Base-by-base conservation (phyloP, 2,329 filamentous ascomycete species). In the Zymoseptoria crescenta region DNA sequence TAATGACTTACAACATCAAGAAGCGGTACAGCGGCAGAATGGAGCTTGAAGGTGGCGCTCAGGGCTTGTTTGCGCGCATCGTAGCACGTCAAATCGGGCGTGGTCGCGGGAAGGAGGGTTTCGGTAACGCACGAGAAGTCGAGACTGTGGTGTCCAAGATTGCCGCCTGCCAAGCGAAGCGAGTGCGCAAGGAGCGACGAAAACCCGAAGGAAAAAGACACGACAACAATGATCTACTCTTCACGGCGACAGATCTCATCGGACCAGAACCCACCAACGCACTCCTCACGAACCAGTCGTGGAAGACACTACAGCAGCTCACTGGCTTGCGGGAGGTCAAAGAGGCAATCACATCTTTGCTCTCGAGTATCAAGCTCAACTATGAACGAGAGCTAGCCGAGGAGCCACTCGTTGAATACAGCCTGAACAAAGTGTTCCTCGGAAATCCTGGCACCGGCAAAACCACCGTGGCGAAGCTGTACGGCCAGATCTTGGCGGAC, bases 391-490 rank as follows among this genome's bases (percentile, higher is more conserved):
- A 91, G 66, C 72, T 91, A 0, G 65, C 75, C 0, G 87, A 90
- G 64, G 74, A 86, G 67, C 78, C 80, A 0, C 69, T 79, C 0
- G 74, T 91, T 0, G 74, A 85, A 56, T 84, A 83, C 55, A 83
- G 80, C 0, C 75, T 91, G 0, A 91, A 91, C 69, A 77, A 80
- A 7, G 82, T 90, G 1, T 89, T 92, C 57, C 68, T 91, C 0
- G 88, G 88, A 0, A 81, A 55, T n/a, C 88, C 89, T 0, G 88
- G 89, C 0, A 92, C 88, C 0, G 88, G 88, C 0, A 92, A 91
- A 66, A 91, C 88, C 0, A 86, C 86, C 0, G 84, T 92, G 0
- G 89, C 87, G 0, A 89, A 88, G 68, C 72, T 90, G 0, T 91
- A 91, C 63, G 88, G 86, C 0, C 74, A 79, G 48, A 86, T 92